Conservation (phyloP, 2,329 filamentous ascomycete species). For the Tolypocladium endophyticum region DNA sequence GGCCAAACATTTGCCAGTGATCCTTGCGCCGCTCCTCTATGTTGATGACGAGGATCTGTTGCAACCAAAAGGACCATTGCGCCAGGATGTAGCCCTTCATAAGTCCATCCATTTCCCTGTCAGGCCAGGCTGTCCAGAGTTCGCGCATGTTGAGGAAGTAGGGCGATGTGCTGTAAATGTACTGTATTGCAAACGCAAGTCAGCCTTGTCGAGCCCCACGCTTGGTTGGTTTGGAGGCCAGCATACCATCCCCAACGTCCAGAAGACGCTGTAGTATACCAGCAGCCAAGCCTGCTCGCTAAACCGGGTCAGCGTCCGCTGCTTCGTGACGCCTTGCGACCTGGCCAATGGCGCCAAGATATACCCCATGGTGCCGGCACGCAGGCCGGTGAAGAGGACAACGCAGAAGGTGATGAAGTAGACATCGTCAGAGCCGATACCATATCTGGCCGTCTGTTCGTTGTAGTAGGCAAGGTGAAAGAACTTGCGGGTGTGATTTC, state of each 20-base stretch:
- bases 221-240: slow-evolving; percentile 4
- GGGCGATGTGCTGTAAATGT: slow-evolving; percentile 66
- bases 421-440: slow-evolving; percentile 67
- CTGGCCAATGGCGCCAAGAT: slow-evolving; percentile 68
- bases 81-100: slow-evolving; percentile 86
- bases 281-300: slow-evolving; percentile 91
- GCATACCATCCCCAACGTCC: slow-evolving; percentile 72
- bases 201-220: background rate
- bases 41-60: slow-evolving; percentile 88
- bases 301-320: slow-evolving; percentile 71
- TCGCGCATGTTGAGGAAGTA: slow-evolving; percentile 69
- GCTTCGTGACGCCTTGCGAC: slow-evolving; percentile 59
- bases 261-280: slow-evolving; percentile 73
- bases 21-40: slow-evolving; percentile 93
- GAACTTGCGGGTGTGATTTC: slow-evolving; percentile 74
- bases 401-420: slow-evolving; percentile 71
- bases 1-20: slow-evolving; percentile 89
- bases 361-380: slow-evolving; percentile 81
- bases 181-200: slow-evolving; percentile 35
- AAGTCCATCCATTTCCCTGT: slow-evolving; percentile 59
- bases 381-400: slow-evolving; percentile 75
- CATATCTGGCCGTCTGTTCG: slow-evolving; percentile 55
- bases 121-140: slow-evolving; percentile 80
- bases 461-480: slow-evolving; percentile 81
- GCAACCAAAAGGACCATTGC: slow-evolving; percentile 87